A percentile compares a stretch with the other conserved stretches of the same genome.
Conservation (phyloP, 495 filamentous ascomycete species). For the Talaromyces liani region DNA sequence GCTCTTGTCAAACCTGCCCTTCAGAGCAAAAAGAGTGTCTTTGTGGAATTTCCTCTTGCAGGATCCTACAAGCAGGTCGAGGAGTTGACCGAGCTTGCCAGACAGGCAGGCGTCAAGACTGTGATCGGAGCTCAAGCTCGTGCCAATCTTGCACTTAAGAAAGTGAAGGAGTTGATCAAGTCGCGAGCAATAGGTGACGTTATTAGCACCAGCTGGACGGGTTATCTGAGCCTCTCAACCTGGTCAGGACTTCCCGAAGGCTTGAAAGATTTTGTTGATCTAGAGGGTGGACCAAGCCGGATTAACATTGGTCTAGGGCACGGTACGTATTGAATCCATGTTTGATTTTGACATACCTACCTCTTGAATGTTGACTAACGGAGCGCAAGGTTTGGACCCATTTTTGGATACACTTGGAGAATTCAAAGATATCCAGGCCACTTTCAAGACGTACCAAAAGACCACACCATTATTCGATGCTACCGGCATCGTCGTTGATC, state of each 20-base stretch:
- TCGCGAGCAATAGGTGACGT: conserved; percentile 46
- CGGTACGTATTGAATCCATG: conserved; percentile 18
- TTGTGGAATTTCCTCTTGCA: conserved; percentile 47
- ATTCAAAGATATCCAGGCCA: conserved; percentile 23
- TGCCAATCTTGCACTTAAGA: conserved; percentile 35
- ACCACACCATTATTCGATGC: conserved; percentile 23
- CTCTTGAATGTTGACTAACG: not conserved
- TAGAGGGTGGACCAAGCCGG: conserved; percentile 40
- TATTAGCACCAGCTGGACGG: conserved; percentile 41
- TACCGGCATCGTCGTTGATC: conserved; percentile 19
- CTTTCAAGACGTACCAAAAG: conserved; percentile 39
- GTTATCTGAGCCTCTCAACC: conserved; percentile 26
- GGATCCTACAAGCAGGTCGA: conserved; percentile 18
- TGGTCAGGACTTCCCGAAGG: conserved; percentile 21
- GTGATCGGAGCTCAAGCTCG: conserved; percentile 27
- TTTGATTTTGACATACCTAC: not conserved
- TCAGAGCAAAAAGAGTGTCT: conserved; percentile 46
- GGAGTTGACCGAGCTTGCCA: conserved; percentile 33
- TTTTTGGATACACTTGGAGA: conserved; percentile 40
- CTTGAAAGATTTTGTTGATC: conserved; percentile 35
- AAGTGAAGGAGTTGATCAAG: conserved; percentile 39
- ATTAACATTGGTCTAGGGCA: conserved; percentile 48
- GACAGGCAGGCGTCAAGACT: conserved; percentile 29
- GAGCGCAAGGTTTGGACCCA: conserved; percentile 17
- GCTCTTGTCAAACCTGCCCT: conserved; percentile 33